Base-by-base conservation (phyloP, 1,139 yeast species). In the Pichia sp. region DNA sequence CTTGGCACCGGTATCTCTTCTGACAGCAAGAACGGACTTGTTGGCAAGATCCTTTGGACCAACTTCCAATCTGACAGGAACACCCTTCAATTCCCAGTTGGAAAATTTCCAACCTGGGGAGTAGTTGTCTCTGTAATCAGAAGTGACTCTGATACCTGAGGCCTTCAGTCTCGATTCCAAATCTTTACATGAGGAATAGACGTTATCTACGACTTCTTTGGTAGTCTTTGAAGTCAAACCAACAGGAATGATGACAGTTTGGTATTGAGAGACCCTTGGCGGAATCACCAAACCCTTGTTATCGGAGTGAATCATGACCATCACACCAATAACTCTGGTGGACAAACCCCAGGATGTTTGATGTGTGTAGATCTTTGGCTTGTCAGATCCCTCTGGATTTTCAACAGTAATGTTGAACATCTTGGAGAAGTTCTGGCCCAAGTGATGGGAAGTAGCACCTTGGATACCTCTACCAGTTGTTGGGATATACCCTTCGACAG, bases 291-390 rank as follows among this genome's bases (percentile, higher is more conserved):
- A 80, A 71, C 99, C 99, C 79, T 90, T 92, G 79, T 95, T 92
- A 75, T 95, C 99, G 45, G 98, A 90, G 72, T 95, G 99, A 58
- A 90, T 84, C 99, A 95, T 95, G 59, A 90, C 87, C 99, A 93
- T 93, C 63, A 95, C 99, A 79, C 99, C 99, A 70, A 95, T 92
- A 61, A 87, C 95, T 75, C 99, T 90, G 59, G 99, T 95, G 49
- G 98, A 90, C 66, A 93, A 78, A 75, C 99, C 99, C 99, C 99
- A 95, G 10, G 98, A 92, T 79, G 95, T 95, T 77, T 95, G 99
- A 82, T 85, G 90, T 36, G 95, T 97, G 67, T 76, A 82, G 51
- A 90, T 76, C 75, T 89, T 88, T 69, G 95, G 95, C 71, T 87
- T 85, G 60, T 88, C 95, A 19, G 89, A 71, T 52, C 92, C 95